Evolutionary conservation across 805 yeast genomes (phyloP).

Genomic region (Zygosaccharomyces bisporus): DNA sequence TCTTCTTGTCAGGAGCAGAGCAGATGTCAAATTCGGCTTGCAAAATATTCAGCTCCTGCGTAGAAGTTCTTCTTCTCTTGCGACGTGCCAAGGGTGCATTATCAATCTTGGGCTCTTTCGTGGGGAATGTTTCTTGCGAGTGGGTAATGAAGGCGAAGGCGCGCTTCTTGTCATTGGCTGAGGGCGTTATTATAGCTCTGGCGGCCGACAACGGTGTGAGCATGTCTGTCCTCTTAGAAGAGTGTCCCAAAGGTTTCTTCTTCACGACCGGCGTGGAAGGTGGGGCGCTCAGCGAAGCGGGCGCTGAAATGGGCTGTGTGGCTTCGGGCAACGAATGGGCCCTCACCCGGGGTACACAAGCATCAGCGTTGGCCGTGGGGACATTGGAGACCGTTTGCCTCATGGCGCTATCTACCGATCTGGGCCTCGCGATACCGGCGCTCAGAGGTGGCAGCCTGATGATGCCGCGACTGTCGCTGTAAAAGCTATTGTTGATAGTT

Average conservation of each 20-base stretch:
- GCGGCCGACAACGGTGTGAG: slow-evolving; percentile 35
- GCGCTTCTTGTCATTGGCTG: slow-evolving; percentile 34
- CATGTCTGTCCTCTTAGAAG: slow-evolving; percentile 22
- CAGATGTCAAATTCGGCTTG: slow-evolving; percentile 75
- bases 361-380: neutral
- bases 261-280: slow-evolving; percentile 23
- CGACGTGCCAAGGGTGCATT: slow-evolving; percentile 91
- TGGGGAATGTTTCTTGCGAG: slow-evolving; percentile 83
- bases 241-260: slow-evolving; percentile 9
- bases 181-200: slow-evolving; percentile 33
- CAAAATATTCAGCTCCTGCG: slow-evolving; percentile 74
- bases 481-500: slow-evolving; percentile 20
- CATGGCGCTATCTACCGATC: slow-evolving; percentile 27
- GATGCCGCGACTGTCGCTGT: slow-evolving; percentile 26
- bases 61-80: slow-evolving; percentile 92
- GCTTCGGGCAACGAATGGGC: slow-evolving; percentile 10
- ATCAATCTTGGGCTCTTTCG: slow-evolving; percentile 78
- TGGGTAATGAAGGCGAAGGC: slow-evolving; percentile 87
- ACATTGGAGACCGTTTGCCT: slow-evolving; percentile 22
- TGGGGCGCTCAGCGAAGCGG: neutral
- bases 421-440: slow-evolving; percentile 20
- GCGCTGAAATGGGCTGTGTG: neutral
- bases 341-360: slow-evolving; percentile 4
- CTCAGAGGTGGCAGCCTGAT: slow-evolving; percentile 33
- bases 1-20: slow-evolving; percentile 72